Base-by-base conservation (phyloP, 805 yeast genomes). In the Zygosaccharomyces siamensis region DNA sequence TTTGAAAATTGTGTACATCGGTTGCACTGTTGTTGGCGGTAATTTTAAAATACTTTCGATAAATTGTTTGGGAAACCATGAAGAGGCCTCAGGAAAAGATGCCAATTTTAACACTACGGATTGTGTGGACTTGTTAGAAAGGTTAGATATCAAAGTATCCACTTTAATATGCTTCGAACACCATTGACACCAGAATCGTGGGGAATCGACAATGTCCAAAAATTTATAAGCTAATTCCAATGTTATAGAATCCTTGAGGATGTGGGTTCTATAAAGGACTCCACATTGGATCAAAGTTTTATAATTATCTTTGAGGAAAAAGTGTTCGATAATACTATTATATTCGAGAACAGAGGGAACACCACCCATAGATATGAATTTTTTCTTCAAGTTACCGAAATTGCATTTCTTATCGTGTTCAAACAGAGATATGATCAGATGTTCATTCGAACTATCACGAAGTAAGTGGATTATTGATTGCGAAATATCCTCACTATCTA, bases 131-230 rank as follows among this genome's bases (percentile, higher is more conserved):
- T 54, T 60, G 39, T 52, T 43, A 36, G 46, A 30, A 47, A 55
- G 23, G 12, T 50, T 45, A 1, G 49, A 27, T 5, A 59, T 26
- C 12, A 62, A 44, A 3, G 41, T 26, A 6, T 47, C n/a, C 0
- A 51, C n/a, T 24, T 55, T 51, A 10, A 61, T 28, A 45, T 58
- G 53, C 5, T 47, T 41, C 2, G 49, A 45, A 46, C 66, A 61
- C 68, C 68, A 63, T 8, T 51, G 49, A 26, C 58, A 55, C 66
- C 66, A 63, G 36, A 52, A 59, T n/a, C 46, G 47, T 7, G 51
- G 47, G 1, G 65, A 53, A 3, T 59, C 56, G 23, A 43, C 51
- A 10, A 46, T 42, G 12, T 60, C 62, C 21, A 60, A 47, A 32
- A 49, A 60, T 26, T 47, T 54, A 42, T 57, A 57, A n/a, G 58